Conservation (phyloP, 345 rosid species). For the Odontarrhena argentea region DNA sequence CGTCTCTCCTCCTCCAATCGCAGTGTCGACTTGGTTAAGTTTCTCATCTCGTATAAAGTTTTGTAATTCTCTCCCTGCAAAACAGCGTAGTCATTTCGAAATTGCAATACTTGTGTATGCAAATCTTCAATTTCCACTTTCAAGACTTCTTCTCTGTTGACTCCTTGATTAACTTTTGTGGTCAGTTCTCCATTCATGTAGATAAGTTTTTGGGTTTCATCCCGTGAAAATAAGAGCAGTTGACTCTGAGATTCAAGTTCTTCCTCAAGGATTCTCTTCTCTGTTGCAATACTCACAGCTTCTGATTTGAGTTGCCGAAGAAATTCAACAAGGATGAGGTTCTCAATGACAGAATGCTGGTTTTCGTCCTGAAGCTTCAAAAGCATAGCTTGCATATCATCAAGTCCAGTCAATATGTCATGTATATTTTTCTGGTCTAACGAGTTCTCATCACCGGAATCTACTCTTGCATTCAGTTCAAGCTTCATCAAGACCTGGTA, state of each 20-base stretch:
- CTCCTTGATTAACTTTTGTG: conserved; percentile 53
- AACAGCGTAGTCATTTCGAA: conserved; percentile 48
- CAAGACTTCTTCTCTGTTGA: conserved; percentile 59
- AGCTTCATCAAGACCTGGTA: conserved; percentile 55
- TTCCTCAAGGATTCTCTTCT: conserved; percentile 49
- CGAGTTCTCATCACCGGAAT: conserved; percentile 43
- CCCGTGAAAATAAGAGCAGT: conserved; percentile 51
- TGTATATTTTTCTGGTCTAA: conserved; percentile 50
- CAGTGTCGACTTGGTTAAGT: conserved; percentile 48
- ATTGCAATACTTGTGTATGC: conserved; percentile 49
- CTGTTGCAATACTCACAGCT: conserved; percentile 52
- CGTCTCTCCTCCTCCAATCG: conserved; percentile 53
- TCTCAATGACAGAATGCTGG: conserved; percentile 57
- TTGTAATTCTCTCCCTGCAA: conserved; percentile 58
- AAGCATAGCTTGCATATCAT: conserved; percentile 58
- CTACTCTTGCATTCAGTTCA: conserved; percentile 44
- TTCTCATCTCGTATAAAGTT: conserved; percentile 51
- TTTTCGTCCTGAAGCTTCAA: conserved; percentile 56
- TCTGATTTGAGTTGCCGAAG: conserved; percentile 67
- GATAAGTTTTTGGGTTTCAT: conserved; percentile 47
- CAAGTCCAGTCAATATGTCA: conserved; percentile 50
- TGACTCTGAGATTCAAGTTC: conserved; percentile 52
- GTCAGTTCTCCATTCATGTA: conserved; percentile 55
- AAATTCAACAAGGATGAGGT: conserved; percentile 60
- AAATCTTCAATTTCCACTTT: conserved; percentile 54